Base-by-base conservation (phyloP, 148 eudicot species). In the Dianthus caryophyllus region DNA sequence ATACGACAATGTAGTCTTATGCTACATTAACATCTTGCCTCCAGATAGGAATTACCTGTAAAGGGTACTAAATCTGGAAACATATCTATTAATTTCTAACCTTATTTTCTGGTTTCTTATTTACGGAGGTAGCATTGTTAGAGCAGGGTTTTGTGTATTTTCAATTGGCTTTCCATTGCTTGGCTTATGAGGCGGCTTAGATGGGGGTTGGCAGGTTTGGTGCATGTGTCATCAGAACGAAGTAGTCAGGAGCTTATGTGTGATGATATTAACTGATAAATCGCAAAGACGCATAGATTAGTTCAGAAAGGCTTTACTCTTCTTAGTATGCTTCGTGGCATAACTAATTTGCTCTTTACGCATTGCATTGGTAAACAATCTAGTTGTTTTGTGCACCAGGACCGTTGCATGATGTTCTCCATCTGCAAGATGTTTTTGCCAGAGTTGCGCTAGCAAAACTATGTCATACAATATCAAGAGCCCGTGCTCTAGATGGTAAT, bases 351-450 rank as follows among this genome's bases (percentile, higher is more conserved):
- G 41, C 48, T 69, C 14, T 60, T 59, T 20, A 15, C 54, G 54
- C 15, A 18, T 9, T 9, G 2, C 33, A 18, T 21, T 10, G 44
- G 0, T 59, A 21, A 73, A 64, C 52, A 48, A 59, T 39, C 12
- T 25, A 24, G 8, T 24, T 69, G 20, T 70, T 72, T 39, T 68
- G 9, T 77, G 80, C 65, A 77, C 49, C 85, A 94, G 99, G 99
- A 46, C 92, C 90, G 61, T 75, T 94, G 73, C 99, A 88, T 66
- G 97, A 94, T 76, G 84, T 94, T 73, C 90, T 94, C 61, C 96
- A 90, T 78, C 78, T 94, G 87, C 95, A 90, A 79, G 99, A 94
- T 76, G 99, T 94, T 66, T 95, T 94, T 70, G 99, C 97, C 70
- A 83, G 99, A 85, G 99, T 94, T 78, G 89, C 99, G 47, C 91